A percentile compares a stretch with the other conserved stretches of the same genome.
phyloP scores from a whole-genome alignment of 1,284 basidiomycete species.

The Hemileia vastatrix region DNA sequence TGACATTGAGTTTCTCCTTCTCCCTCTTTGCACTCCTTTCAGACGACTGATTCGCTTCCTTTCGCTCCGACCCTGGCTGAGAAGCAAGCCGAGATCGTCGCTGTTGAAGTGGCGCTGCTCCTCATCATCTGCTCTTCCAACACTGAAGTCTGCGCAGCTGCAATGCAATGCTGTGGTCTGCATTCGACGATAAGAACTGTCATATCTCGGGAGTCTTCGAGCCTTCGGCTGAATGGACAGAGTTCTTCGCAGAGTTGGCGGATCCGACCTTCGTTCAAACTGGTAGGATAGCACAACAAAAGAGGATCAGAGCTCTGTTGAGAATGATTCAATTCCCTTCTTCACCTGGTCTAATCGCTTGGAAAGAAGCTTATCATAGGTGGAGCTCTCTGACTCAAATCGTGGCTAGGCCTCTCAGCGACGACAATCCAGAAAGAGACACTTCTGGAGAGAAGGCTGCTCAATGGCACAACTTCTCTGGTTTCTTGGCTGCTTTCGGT shows the following conservation, averaged over 20 bases:
- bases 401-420: constrained; percentile 48
- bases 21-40: neutral
- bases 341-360: constrained; percentile 61
- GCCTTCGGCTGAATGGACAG: constrained; percentile 25
- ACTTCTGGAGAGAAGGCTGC: constrained; percentile 29
- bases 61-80: constrained; percentile 26
- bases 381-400: constrained; percentile 51
- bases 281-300: constrained; percentile 69
- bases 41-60: constrained; percentile 4
- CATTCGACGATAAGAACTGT: constrained; percentile 1
- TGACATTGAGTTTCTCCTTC: neutral
- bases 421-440: constrained; percentile 57
- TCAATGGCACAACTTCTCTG: constrained; percentile 81
- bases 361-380: constrained; percentile 67
- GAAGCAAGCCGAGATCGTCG: constrained; percentile 26
- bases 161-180: constrained; percentile 31
- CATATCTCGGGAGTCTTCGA: constrained; percentile 22
- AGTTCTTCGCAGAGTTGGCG: no score
- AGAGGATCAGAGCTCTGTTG: constrained; percentile 62
- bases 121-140: constrained; percentile 36
- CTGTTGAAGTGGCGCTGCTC: constrained; percentile 29
- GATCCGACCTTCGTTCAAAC: no score
- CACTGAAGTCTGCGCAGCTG: constrained; percentile 33
- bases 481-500: constrained; percentile 67
- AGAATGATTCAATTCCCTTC: constrained; percentile 57